A percentile compares a stretch with the other conserved stretches of the same genome.
Conservation (phyloP, 164 flowering plant genomes). For the Kingdonia uniflora region DNA sequence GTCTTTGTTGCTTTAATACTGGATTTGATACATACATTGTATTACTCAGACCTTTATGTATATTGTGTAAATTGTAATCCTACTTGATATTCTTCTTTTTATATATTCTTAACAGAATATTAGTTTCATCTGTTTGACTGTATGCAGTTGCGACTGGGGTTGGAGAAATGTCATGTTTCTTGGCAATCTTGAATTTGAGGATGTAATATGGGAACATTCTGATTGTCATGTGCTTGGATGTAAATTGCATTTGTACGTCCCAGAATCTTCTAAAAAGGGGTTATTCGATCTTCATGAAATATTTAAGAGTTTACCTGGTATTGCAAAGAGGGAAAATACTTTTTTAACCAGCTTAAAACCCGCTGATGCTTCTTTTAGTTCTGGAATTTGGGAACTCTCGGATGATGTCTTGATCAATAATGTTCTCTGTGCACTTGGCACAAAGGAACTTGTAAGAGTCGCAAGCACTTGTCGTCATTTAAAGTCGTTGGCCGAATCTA, state of each 20-base stretch:
- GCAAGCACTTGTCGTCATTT: conserved; percentile 82
- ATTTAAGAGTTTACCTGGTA: conserved; percentile 66
- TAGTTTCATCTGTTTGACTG: too few relatives aligned
- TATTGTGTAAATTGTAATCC: too few relatives aligned
- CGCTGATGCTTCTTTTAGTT: conserved; percentile 23
- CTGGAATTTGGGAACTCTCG: conserved; percentile 66
- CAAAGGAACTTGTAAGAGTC: conserved; percentile 59
- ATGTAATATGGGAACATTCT: too few relatives aligned
- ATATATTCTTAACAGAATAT: too few relatives aligned
- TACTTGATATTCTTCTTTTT: too few relatives aligned
- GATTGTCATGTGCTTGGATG: too few relatives aligned
- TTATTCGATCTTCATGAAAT: conserved; percentile 86
- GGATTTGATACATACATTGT: too few relatives aligned
- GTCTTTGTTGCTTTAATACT: too few relatives aligned
- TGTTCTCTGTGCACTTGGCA: conserved; percentile 38
- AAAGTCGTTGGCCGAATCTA: conserved; percentile 49
- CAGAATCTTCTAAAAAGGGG: conserved; percentile 33
- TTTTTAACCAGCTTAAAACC: conserved; percentile 37
- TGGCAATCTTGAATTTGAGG: too few relatives aligned
- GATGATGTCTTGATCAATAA: conserved; percentile 56
- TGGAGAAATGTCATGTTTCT: too few relatives aligned
- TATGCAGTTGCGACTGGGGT: too few relatives aligned
- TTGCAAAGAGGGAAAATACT: conserved; percentile 21
- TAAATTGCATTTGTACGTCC: neutral
- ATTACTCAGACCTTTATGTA: too few relatives aligned